Percentiles rank a stretch among this genome's conserved stretches.
Conservation (phyloP, 2,329 filamentous ascomycete genomes). For the Botrytis deweyae region DNA sequence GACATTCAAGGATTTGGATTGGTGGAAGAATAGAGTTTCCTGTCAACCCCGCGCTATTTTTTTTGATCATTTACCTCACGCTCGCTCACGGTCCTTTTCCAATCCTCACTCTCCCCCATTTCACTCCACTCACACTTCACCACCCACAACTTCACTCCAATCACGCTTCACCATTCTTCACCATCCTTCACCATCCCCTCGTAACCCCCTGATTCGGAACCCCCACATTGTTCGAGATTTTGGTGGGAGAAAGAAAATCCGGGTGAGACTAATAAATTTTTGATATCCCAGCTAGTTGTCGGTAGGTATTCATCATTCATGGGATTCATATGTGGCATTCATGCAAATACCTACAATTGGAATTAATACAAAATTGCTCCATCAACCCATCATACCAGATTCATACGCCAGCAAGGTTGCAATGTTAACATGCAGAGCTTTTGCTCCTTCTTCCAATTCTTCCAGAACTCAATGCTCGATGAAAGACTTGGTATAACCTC, state of each 20-base stretch:
- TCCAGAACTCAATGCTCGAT: no score
- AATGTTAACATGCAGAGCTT: background rate
- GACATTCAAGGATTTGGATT: slow-evolving; percentile 2
- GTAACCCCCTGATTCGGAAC: background rate
- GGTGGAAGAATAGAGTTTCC: slow-evolving; percentile 16
- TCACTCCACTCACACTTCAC: background rate
- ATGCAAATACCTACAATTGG: background rate
- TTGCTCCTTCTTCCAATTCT: background rate
- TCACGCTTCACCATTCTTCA: background rate
- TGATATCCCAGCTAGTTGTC: background rate
- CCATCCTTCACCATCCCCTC: background rate
- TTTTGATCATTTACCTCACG: slow-evolving; percentile 4
- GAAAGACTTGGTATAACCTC: background rate
- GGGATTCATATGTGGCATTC: background rate
- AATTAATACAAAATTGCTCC: background rate
- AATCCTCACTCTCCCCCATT: background rate
- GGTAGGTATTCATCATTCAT: background rate
- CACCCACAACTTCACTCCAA: background rate
- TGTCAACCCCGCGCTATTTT: slow-evolving; percentile 16
- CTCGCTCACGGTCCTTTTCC: background rate
- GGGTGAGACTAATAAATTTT: background rate
- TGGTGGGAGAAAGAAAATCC: slow-evolving; percentile 11
- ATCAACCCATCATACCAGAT: background rate
- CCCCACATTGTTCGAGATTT: slow-evolving; percentile 10
- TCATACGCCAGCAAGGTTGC: background rate